phyloP scores from a whole-genome alignment of 208 protist species.

The Crithidia expoeki region DNA sequence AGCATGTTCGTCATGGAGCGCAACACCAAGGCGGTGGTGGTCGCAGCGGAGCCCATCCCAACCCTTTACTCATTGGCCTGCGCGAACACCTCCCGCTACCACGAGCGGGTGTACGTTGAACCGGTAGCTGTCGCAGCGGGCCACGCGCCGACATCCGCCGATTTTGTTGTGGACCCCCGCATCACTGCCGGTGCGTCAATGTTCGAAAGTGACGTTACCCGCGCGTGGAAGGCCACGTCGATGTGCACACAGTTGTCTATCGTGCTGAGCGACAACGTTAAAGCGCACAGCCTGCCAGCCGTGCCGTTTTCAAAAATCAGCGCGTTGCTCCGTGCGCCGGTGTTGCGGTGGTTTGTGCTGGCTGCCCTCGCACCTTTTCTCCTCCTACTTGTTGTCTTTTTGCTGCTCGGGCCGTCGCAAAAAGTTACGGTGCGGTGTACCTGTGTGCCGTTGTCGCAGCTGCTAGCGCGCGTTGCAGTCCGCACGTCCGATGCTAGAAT shows the following conservation, averaged over 20 bases:
- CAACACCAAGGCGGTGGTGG: slow-evolving; percentile 30
- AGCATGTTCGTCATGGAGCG: slow-evolving; percentile 22
- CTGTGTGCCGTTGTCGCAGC: slow-evolving; percentile 26
- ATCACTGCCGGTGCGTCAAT: slow-evolving; percentile 41
- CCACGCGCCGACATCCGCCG: background rate
- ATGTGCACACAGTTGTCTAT: slow-evolving; percentile 22
- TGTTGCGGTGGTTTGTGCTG: slow-evolving; percentile 21
- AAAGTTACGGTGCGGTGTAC: slow-evolving; percentile 15
- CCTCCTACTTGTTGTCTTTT: slow-evolving; percentile 24
- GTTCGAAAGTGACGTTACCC: slow-evolving; percentile 29
- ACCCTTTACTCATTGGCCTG: slow-evolving; percentile 21
- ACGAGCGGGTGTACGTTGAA: slow-evolving; percentile 29
- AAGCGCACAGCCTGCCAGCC: slow-evolving; percentile 22
- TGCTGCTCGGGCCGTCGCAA: slow-evolving; percentile 18
- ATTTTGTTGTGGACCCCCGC: slow-evolving; percentile 31
- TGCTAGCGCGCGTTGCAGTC: slow-evolving; percentile 14
- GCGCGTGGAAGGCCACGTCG: slow-evolving; percentile 18
- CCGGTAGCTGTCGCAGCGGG: slow-evolving; percentile 14
- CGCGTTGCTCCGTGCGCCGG: slow-evolving; percentile 18
- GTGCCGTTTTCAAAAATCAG: slow-evolving; percentile 21
- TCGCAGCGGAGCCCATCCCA: slow-evolving; percentile 45
- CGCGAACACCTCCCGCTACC: slow-evolving; percentile 26
- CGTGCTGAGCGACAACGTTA: slow-evolving; percentile 27
- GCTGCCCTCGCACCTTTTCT: slow-evolving; percentile 16
- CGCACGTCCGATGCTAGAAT: slow-evolving; percentile 3